Base-by-base conservation (phyloP, 495 filamentous ascomycete genomes). In the Penicillium nucicola region DNA sequence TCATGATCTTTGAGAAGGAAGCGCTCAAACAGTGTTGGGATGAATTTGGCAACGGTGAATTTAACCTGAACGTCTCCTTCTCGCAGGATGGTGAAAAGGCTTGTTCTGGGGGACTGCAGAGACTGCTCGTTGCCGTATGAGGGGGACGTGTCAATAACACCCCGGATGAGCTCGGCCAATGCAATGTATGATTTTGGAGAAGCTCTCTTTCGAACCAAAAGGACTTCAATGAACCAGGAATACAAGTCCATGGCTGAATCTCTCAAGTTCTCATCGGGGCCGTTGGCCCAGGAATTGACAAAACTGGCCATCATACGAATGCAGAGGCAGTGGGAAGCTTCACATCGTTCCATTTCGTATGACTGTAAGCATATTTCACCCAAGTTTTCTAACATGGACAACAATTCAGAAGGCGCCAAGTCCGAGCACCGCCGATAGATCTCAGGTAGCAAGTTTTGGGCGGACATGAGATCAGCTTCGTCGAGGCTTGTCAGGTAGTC, bases 1-100 rank as follows among this genome's bases (percentile, higher is more conserved):
- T 95, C 88, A 64, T 96, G 93, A 30, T 84, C 78, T 49, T 85
- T 85, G 2, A 96, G 76, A 15, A 88, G 68, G 59, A 87, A 92
- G 12, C 85, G 75, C n/a, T 80, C 77, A 64, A 97, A 97, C 23
- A 97, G 76, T 10, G 76, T 72, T n/a, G 89, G 80, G 4, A 96
- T 71, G 14, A 75, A 74, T 30, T 78, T 71, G 1, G 84, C 85
- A 47, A 92, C 80, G 46, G 76, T 81, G 58, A 85, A 91, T 51
- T 93, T 90, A 42, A 95, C 88, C 17, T 77, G 70, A 49, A 91
- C 77, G 55, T 85, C 77, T 13, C 82, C 81, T 17, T 81, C 74
- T 19, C 79, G 70, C 6, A 97, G 66, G 12, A 96, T 77, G 15
- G 72, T 75, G 58, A 97, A 82, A 5, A 97, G 79, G 40, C 79